Base-by-base conservation (phyloP, 2,329 filamentous ascomycete genomes). In the Beauveria rudraprayagi region DNA sequence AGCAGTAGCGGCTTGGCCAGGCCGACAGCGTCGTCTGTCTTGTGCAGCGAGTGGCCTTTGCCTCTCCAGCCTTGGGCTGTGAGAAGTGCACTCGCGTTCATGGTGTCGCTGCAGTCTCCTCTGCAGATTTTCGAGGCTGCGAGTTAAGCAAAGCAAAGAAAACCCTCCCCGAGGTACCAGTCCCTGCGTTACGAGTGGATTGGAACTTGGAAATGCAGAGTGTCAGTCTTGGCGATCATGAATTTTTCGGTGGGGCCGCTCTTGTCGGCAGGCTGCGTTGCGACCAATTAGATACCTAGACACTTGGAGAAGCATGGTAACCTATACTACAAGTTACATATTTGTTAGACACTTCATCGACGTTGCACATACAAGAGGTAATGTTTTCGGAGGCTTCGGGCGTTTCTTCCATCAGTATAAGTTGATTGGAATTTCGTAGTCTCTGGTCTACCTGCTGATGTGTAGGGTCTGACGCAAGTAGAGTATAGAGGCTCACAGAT, bases 1-100 rank as follows among this genome's bases (percentile, higher is more conserved):
- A 96, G 83, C 43, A 96, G 85, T 30, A 97, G 82, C 5, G 93
- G 93, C 67, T 89, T 90, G 28, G 87, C 85, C 60, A 97, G 86
- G 48, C 93, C 93, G 64, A 87, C 87, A 56, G 81, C 80, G 71
- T 88, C 86, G 77, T 83, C 80, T 19, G 80, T 85, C 63, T 88
- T 83, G 71, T 96, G 92, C 28, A 97, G 87, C 1, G 92, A 91
- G 75, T 96, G 91, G 65, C 93, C 93, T 43, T 86, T 84, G 66
- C 93, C 93, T 62, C 88, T 86, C 93, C 93, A 97, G 72, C 93
- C 93, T 74, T 96, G 92, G 67, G 86, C 83, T 66, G 87, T 86
- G 67, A 97, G 86, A 68, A 94, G 88, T 68, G 88, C 88, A 72
- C 89, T 83, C 60, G 92, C 89, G 75, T 97, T 83, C 92, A 97